Evolutionary conservation across 805 yeast genomes (phyloP).

Genomic region (Candida chauliodis): DNA sequence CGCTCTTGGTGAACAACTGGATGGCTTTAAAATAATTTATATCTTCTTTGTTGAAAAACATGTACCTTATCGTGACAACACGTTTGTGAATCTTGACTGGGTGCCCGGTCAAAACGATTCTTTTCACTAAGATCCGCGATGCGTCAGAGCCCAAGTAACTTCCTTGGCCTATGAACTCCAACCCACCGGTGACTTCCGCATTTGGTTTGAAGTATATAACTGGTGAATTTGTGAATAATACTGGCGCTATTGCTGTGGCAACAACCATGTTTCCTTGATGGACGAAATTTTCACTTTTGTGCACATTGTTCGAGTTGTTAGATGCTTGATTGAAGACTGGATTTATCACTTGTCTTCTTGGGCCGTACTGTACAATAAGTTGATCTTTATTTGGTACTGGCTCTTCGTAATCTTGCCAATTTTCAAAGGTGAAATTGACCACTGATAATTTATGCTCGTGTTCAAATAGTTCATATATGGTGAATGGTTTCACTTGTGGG

Average conservation of each 20-base stretch:
- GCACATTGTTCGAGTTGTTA: constrained; percentile 77
- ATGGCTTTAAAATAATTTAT: constrained; percentile 85
- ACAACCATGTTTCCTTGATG: constrained; percentile 68
- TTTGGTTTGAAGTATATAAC: constrained; percentile 72
- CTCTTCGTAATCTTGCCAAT: constrained; percentile 86
- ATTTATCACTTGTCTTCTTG: constrained; percentile 76
- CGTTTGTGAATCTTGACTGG: constrained; percentile 93
- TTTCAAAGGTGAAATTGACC: constrained; percentile 73
- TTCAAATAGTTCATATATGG: constrained; percentile 69
- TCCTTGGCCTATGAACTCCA: constrained; percentile 84
- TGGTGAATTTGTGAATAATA: constrained; percentile 78
- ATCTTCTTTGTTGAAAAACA: constrained; percentile 93
- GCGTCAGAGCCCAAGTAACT: constrained; percentile 84
- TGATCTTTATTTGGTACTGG: constrained; percentile 84
- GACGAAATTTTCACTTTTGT: constrained; percentile 78
- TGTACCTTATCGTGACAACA: constrained; percentile 89
- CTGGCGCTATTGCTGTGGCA: constrained; percentile 88
- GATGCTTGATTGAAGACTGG: constrained; percentile 83
- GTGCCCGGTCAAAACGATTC: constrained; percentile 88
- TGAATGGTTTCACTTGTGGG: constrained; percentile 41
- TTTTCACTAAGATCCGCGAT: constrained; percentile 78
- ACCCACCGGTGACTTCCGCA: constrained; percentile 42
- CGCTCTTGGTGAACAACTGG: constrained; percentile 88
- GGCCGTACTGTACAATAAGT: constrained; percentile 87
- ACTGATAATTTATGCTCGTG: constrained; percentile 87